phyloP scores from a whole-genome alignment of 495 filamentous ascomycete species.

The Penicillium antarcticum region DNA sequence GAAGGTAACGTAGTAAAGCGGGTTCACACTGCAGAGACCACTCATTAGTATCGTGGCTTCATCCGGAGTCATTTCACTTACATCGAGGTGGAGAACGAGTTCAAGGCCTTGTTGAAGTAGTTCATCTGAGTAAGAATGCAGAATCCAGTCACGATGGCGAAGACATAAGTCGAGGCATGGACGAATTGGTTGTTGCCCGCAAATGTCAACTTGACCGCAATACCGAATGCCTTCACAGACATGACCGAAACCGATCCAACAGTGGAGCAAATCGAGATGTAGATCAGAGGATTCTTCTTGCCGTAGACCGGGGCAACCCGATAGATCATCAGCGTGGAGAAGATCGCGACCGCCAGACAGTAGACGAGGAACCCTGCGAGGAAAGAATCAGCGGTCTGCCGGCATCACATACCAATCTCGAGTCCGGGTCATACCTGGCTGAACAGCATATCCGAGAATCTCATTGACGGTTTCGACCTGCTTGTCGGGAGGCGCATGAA shows the following conservation, averaged over 20 bases:
- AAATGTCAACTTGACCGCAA: conserved; percentile 91
- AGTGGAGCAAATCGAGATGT: conserved; percentile 93
- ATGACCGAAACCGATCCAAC: conserved; percentile 97
- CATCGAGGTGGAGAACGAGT: conserved; percentile 96
- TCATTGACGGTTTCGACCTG: conserved; percentile 83
- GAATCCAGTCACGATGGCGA: conserved; percentile 84
- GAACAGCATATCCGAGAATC: conserved; percentile 82
- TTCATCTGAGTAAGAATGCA: conserved; percentile 99
- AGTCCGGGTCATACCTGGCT: conserved; percentile 62
- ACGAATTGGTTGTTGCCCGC: conserved; percentile 90
- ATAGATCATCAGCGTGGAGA: conserved; percentile 94
- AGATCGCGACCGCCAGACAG: conserved; percentile 68
- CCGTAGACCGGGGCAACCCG: conserved; percentile 82
- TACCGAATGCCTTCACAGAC: conserved; percentile 97
- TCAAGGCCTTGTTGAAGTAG: conserved; percentile 98
- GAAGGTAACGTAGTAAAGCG: conserved; percentile 99
- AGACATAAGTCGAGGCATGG: conserved; percentile 93
- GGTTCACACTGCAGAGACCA: conserved; percentile 73
- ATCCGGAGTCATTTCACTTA: conserved; percentile 42
- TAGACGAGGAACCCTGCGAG: conserved; percentile 80
- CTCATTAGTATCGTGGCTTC: conserved; percentile 22
- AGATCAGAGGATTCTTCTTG: conserved; percentile 92
- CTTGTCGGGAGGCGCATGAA: conserved; percentile 93
- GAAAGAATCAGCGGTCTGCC: neutral
- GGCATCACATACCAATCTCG: neutral